Conservation (phyloP, 305 asterid species). For the Fraxinus sp. region DNA sequence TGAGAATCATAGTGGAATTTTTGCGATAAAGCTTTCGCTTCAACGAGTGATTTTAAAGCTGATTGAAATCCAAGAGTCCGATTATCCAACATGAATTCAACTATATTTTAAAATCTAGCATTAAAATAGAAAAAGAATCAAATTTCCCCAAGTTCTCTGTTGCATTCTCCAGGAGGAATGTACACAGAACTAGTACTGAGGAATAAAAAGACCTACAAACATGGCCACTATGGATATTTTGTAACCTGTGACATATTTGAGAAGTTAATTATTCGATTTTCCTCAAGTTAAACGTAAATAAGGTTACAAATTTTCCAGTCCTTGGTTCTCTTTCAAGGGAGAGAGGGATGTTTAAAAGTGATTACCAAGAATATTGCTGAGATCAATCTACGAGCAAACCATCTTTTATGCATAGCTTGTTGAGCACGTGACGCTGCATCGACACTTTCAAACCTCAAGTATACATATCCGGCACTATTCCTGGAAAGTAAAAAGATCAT, state of each 20-base stretch:
- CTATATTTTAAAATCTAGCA: neutral
- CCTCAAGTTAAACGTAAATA: neutral
- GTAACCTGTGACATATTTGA: neutral
- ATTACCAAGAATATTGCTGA: constrained; percentile 93
- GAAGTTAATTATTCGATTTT: neutral
- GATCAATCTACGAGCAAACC: constrained; percentile 93
- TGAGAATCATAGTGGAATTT: neutral
- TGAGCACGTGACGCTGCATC: constrained; percentile 83
- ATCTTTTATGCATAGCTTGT: constrained; percentile 93
- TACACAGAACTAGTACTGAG: neutral
- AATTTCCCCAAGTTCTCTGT: neutral
- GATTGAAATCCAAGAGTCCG: neutral
- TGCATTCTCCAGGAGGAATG: neutral
- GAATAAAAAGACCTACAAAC: neutral
- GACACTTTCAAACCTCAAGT: constrained; percentile 74
- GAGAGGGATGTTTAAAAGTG: neutral
- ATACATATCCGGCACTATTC: constrained; percentile 91
- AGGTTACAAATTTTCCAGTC: neutral
- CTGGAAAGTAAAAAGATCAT: constrained; percentile 38
- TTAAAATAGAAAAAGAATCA: neutral
- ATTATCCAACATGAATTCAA: neutral
- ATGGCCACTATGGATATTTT: neutral
- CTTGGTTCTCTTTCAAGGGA: neutral
- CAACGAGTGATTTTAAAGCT: neutral
- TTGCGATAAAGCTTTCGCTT: neutral